phyloP scores from a whole-genome alignment of 169 alveolate species.

The Plasmodium malariae region DNA sequence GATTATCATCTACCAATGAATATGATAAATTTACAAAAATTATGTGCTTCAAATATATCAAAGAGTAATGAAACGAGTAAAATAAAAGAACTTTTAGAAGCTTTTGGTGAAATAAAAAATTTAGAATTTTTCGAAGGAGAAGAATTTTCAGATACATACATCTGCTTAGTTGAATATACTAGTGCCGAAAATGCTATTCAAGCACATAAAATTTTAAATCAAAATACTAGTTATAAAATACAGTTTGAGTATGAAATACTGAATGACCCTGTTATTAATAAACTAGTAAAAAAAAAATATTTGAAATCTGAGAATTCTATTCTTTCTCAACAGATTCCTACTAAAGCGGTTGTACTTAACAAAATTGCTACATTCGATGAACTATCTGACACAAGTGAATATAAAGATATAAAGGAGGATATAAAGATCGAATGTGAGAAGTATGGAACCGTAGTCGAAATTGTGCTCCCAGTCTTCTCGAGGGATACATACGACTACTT shows the following conservation, averaged over 20 bases:
- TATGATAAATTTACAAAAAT: constrained; percentile 67
- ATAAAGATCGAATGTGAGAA: constrained; percentile 85
- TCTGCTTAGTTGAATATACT: constrained; percentile 78
- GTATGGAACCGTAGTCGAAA: constrained; percentile 85
- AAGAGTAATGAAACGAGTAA: constrained; percentile 37
- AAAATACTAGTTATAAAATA: constrained; percentile 79
- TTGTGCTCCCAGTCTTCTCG: constrained; percentile 85
- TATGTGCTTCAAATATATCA: constrained; percentile 57
- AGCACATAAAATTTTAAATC: constrained; percentile 81
- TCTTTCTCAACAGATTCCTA: constrained; percentile 81
- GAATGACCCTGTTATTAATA: constrained; percentile 78
- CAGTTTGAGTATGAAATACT: constrained; percentile 80
- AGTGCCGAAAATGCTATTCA: constrained; percentile 80
- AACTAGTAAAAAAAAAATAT: constrained; percentile 70
- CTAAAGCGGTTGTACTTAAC: constrained; percentile 82
- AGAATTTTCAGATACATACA: constrained; percentile 37
- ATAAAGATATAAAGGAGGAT: constrained; percentile 88
- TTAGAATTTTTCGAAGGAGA: constrained; percentile 66
- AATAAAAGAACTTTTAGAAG: constrained; percentile 49
- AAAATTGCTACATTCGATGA: constrained; percentile 87
- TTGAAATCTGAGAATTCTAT: constrained; percentile 60
- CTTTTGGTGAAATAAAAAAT: constrained; percentile 31
- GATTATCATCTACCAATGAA: constrained; percentile 76
- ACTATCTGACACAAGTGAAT: constrained; percentile 85
- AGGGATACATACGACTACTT: constrained; percentile 65